Evolutionary conservation across 305 asterid genomes (phyloP), one percentile per base, ranked within the genome.

Genomic region (Nicotiana rustica): DNA sequence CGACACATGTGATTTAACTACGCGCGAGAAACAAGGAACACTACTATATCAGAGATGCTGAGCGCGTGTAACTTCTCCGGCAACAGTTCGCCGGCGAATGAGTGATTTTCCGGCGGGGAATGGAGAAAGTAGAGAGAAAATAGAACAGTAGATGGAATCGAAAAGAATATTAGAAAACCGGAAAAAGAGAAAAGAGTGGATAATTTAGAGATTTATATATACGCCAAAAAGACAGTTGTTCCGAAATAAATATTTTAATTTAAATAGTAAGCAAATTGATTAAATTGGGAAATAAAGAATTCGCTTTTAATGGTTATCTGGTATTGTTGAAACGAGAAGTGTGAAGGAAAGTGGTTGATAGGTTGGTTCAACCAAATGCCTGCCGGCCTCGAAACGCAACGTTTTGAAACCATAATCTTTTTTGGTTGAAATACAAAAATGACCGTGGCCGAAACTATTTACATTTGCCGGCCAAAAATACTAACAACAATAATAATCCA

Each of bases 361-460:
- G 90, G 90, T 91, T 89, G 88, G 95, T 92, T 88, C 90, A 91
- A 92, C 96, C 84, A 90, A 83, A 87, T 85, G 88, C 81, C 87
- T 66, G 89, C 92, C 90, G 91, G 88, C 90, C 78, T 71, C 1
- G 83, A 83, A 41, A 85, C 86, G 85, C 85, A 76, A 85, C 89
- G 89, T 85, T 86, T 86, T 55, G n/a, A 55, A 41, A 41, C 49
- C 49, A 41, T 41, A 41, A 41, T 41, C 49, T 41, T 41, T 41
- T 8, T 8, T 10, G 49, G 3, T 41, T 10, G 49, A 41, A 41
- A 41, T 41, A 41, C 49, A 41, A 7, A 38, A 41, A 1, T 41
- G 10, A 0, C 49, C 10, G 49, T 41, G 2, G 10, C 49, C 10
- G 10, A 41, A 41, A 41, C 3, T 41, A 41, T 6, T 7, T 41